Percentiles rank a stretch among this genome's conserved stretches.
These are phyloP conservation scores for Cystofilobasidium macerans DNA, from an alignment of 768 basidiomycete genomes.

Conservation along the genomic window DNA sequence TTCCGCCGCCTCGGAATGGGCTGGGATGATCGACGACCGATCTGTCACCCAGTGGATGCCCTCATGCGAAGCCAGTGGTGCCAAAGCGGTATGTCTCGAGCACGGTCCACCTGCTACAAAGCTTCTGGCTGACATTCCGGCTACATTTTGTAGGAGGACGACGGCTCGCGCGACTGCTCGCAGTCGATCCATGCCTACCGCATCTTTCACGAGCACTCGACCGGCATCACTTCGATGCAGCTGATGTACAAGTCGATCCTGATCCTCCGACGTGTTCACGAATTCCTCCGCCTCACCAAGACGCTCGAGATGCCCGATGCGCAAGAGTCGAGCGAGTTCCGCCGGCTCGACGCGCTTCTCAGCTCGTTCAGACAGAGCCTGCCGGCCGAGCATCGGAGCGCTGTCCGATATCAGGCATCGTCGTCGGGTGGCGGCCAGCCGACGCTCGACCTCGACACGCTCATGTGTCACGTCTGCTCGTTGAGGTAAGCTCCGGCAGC, in stretches of 20 bases:
- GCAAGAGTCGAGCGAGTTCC: slow-evolving; percentile 53
- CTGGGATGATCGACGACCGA: slow-evolving; percentile 58
- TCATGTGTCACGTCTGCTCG: slow-evolving; percentile 38
- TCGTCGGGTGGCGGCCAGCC: slow-evolving; percentile 44
- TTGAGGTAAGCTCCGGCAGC: slow-evolving; percentile 28
- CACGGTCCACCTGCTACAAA: slow-evolving; percentile 49
- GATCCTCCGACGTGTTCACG: slow-evolving; percentile 42
- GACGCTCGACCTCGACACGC: slow-evolving; percentile 50
- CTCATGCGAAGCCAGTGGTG: slow-evolving; percentile 45
- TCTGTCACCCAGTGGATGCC: slow-evolving; percentile 64
- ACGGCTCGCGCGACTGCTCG: not conserved
- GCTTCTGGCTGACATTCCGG: not conserved
- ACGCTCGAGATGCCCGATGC: slow-evolving; percentile 43
- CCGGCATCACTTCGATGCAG: slow-evolving; percentile 61
- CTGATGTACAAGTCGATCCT: slow-evolving; percentile 43
- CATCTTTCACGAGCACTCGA: slow-evolving; percentile 57
- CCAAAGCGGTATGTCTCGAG: slow-evolving; percentile 63
- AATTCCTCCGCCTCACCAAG: slow-evolving; percentile 53
- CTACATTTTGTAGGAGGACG: not conserved
- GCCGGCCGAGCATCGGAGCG: slow-evolving; percentile 12
- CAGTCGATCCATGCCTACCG: slow-evolving; percentile 33
- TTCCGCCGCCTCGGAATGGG: slow-evolving; percentile 60
- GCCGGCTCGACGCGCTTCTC: slow-evolving; percentile 52
- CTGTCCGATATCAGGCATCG: slow-evolving; percentile 47
- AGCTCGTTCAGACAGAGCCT: slow-evolving; percentile 41